Conservation (phyloP, 441 rosid genomes). For the Pelargonium cotyledonis region DNA sequence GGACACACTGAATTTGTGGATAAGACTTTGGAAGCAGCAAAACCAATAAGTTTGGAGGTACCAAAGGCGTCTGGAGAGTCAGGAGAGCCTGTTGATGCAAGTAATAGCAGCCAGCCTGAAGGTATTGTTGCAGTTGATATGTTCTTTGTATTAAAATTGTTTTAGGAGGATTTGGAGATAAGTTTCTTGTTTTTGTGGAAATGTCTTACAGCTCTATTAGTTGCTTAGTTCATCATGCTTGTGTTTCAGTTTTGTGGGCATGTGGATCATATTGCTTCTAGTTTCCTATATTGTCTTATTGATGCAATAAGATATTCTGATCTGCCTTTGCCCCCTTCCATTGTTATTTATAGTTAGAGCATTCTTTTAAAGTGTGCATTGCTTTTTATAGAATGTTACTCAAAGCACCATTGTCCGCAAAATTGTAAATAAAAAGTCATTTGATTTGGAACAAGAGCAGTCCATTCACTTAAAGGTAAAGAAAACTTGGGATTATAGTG, state of each 20-base stretch:
- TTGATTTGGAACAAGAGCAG: background rate
- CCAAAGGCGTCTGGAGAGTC: constrained; percentile 56
- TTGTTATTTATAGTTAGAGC: too few relatives aligned
- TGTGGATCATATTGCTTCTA: background rate
- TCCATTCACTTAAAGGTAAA: background rate
- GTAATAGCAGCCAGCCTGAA: constrained; percentile 48
- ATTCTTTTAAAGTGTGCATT: background rate
- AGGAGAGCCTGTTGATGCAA: constrained; percentile 41
- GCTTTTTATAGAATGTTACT: background rate
- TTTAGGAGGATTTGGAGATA: background rate
- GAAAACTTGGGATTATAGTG: background rate
- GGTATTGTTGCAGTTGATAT: constrained; percentile 38
- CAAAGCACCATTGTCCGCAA: background rate
- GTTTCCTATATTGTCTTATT: background rate
- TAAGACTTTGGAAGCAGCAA: constrained; percentile 71
- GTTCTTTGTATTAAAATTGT: constrained; percentile 14
- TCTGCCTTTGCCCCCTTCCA: too few relatives aligned
- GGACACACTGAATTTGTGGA: constrained; percentile 87
- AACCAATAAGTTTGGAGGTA: constrained; percentile 81
- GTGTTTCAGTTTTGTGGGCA: background rate
- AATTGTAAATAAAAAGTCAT: background rate
- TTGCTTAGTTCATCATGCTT: background rate
- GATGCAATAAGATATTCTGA: background rate
- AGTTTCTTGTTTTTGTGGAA: background rate
- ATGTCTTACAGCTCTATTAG: background rate